Evolutionary conservation across 192 early-diverging fungal species (phyloP), one percentile per base, ranked within the genome.

Genomic region (Spinellus fusiger): DNA sequence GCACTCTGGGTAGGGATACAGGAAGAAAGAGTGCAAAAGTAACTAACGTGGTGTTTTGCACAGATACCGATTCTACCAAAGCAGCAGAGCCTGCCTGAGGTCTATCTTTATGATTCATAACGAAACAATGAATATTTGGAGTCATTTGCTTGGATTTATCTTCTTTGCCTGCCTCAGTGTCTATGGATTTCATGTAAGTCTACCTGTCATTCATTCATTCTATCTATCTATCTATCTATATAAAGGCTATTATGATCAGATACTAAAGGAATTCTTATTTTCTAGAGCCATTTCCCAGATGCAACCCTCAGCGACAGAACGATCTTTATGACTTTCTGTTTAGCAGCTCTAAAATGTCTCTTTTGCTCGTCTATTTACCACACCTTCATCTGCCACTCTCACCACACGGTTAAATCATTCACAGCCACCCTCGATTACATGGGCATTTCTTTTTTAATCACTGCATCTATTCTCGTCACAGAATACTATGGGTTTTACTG

Each of bases 31-130:
- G 3, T 40, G 38, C 22, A 26, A 7, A 9, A 40, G 18, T 49
- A 25, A 18, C 27, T 25, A 8, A 23, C 18, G 56, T 29, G 38
- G 50, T 59, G 31, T 23, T 54, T 62, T 61, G 37, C 44, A 35
- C 38, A 69, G 81, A 5, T 82, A 84, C 35, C 84, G 84, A 0
- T 83, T 82, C 66, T 67, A 73, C 28, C 71, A 76, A 29, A 75
- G 69, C 26, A 77, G 74, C 33, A 61, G 68, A 26, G 68, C 73
- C 33, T 86, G 82, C 59, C 71, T 83, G 44, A 40, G 73, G 61
- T 80, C 81, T 16, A 83, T 87, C 57, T 86, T 87, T 53, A 76
- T 73, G 44, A 47, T 85, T 52, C 86, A 87, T 61, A 87, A 74
- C 8, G 72, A 74, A 65, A 74, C 72, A 28, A 52, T 74, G 40